Conservation (phyloP, 768 basidiomycete species). For the Mycena vitilis region DNA sequence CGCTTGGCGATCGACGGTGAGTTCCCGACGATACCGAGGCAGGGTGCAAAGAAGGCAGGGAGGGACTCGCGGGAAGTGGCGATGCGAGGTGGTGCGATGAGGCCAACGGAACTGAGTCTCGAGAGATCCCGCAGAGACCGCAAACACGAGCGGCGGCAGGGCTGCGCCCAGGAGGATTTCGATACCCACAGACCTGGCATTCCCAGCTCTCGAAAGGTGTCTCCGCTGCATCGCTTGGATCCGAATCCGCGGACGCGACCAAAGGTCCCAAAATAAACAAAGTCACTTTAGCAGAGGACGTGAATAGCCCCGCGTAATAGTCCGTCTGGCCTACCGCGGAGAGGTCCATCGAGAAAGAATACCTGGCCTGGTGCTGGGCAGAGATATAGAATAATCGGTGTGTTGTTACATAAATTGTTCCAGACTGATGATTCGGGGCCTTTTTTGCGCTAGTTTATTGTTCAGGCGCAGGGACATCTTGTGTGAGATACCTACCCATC, state of each 20-base stretch:
- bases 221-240: slow-evolving; percentile 41
- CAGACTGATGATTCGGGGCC: slow-evolving; percentile 80
- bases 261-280: slow-evolving; percentile 63
- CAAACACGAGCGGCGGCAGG: slow-evolving; percentile 78
- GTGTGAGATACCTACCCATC: slow-evolving; percentile 74
- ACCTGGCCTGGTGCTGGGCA: slow-evolving; percentile 53
- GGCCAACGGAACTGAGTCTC: slow-evolving; percentile 50
- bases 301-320: slow-evolving; percentile 90
- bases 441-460: slow-evolving; percentile 71
- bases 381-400: slow-evolving; percentile 91
- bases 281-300: slow-evolving; percentile 90
- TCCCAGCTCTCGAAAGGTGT: slow-evolving; percentile 74
- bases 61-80: slow-evolving; percentile 48
- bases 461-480: slow-evolving; percentile 16
- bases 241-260: slow-evolving; percentile 40
- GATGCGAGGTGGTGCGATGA: slow-evolving; percentile 47
- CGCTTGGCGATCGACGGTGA: slow-evolving; percentile 43
- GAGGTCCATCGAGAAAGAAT: slow-evolving; percentile 79
- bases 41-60: slow-evolving; percentile 50
- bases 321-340: slow-evolving; percentile 79
- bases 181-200: slow-evolving; percentile 89
- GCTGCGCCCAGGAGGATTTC: slow-evolving; percentile 82
- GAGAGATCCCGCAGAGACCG: slow-evolving; percentile 84
- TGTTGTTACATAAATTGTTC: slow-evolving; percentile 78
- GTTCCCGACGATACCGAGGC: slow-evolving; percentile 50